These are phyloP conservation scores for Pyrenopolyporus hunteri DNA, from an alignment of 495 filamentous ascomycete genomes.

Conservation along the genomic window DNA sequence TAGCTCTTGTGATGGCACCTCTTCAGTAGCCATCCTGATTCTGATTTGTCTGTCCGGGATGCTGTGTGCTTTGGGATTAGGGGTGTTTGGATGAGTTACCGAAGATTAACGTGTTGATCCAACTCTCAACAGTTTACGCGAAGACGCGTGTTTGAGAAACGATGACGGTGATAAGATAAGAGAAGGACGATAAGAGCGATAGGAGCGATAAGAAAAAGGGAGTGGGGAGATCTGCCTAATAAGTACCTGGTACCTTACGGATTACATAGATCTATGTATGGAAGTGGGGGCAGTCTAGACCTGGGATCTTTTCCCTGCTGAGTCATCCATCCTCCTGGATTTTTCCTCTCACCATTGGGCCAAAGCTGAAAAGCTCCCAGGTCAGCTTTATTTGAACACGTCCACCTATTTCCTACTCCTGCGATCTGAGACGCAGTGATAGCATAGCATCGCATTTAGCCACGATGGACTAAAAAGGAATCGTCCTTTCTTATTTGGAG, in stretches of 20 bases:
- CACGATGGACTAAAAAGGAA: conserved; percentile 28
- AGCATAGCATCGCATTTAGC: too few relatives aligned
- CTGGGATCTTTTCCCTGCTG: conserved; percentile 9
- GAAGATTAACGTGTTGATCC: too few relatives aligned
- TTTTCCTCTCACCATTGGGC: conserved; percentile 24
- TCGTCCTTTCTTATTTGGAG: conserved; percentile 8
- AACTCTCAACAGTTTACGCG: conserved; percentile 7
- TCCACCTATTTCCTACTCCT: conserved; percentile 38
- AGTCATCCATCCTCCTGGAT: conserved; percentile 16
- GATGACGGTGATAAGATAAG: not conserved
- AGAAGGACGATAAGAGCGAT: too few relatives aligned
- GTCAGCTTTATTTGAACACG: conserved; percentile 36
- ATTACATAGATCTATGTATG: conserved; percentile 30
- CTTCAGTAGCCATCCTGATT: conserved; percentile 19
- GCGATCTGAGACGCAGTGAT: conserved; percentile 16
- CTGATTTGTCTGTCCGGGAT: not conserved
- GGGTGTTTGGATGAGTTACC: too few relatives aligned
- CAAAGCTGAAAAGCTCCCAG: conserved; percentile 6
- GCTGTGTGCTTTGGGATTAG: too few relatives aligned
- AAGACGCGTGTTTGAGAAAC: conserved; percentile 18
- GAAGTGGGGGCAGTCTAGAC: conserved; percentile 4
- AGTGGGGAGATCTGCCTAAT: conserved; percentile 21
- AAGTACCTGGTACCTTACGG: too few relatives aligned
- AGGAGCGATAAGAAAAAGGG: not conserved
- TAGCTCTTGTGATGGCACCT: conserved; percentile 26